Evolutionary conservation across 305 asterid genomes (phyloP), one percentile per base, ranked within the genome.

Genomic region (Fraxinus dipetala): DNA sequence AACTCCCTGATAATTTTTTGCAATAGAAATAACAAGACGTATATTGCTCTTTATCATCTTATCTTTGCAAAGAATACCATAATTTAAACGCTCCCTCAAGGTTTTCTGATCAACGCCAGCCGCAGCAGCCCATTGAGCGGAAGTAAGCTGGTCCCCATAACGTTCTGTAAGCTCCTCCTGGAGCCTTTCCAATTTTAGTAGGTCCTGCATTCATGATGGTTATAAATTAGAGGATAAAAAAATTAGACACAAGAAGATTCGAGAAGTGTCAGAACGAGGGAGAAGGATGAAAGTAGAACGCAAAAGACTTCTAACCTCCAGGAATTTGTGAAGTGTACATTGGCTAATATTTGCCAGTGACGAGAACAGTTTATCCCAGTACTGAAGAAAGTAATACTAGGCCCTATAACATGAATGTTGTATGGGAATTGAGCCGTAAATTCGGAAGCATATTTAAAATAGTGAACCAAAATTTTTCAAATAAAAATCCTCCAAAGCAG

Each of bases 21-120:
- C 99, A 82, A 95, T 95, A 40, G 99, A 95, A 85, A 95, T 90
- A 82, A 95, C 99, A 16, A 95, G 95, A 31, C 97, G 88, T 84
- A 95, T 81, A 86, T 95, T 95, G 91, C 99, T 95, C 85, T 86
- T 94, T 35, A 95, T 92, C 99, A 95, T 94, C 89, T 88, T 94
- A 85, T 94, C 96, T 87, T 95, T 94, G 92, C 99, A 94, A 32
- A 79, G 85, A 83, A 77, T 69, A 77, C 98, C 99, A 83, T 93
- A 85, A 83, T 90, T 89, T 82, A 95, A 81, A 43, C 94, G 97
- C 88, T 89, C 83, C 88, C 97, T 90, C 90, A 95, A 89, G 75
- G 98, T 94, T 84, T 85, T 91, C 87, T 87, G 93, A 82, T 95
- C 98, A 81, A 91, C 84, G 59, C 97, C 95, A 48, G 98, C 99